These are phyloP conservation scores for Rhodocollybia butyracea DNA, from an alignment of 768 basidiomycete species.

Conservation along the genomic window DNA sequence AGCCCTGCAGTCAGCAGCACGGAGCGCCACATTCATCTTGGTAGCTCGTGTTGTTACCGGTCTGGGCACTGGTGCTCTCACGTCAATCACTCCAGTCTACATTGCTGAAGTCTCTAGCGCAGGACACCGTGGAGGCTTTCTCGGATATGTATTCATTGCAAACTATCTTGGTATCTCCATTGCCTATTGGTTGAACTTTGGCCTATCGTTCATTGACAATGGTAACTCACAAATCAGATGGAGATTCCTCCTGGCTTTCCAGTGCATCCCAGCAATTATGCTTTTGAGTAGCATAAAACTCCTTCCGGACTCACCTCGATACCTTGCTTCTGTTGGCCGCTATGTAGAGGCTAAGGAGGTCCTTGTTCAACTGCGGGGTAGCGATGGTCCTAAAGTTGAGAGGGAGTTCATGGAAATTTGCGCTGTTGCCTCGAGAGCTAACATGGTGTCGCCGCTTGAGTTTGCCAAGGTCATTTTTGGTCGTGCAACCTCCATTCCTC, in stretches of 20 bases:
- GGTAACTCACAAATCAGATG: slow-evolving; percentile 34
- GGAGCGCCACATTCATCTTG: slow-evolving; percentile 39
- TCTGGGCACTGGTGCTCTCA: slow-evolving; percentile 41
- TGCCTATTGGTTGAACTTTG: slow-evolving; percentile 45
- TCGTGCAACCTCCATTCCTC: no score
- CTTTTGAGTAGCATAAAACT: no score
- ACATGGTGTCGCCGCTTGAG: no score
- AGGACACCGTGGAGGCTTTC: slow-evolving; percentile 30
- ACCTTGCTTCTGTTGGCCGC: slow-evolving; percentile 38
- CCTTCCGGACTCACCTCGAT: slow-evolving; percentile 34
- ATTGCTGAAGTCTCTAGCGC: slow-evolving; percentile 31
- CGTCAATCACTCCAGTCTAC: slow-evolving; percentile 44
- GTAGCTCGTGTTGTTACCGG: slow-evolving; percentile 43
- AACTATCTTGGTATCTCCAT: slow-evolving; percentile 40
- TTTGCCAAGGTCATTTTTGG: no score
- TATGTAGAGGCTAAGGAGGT: slow-evolving; percentile 33
- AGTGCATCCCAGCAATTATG: slow-evolving; percentile 35
- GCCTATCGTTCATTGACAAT: slow-evolving; percentile 40
- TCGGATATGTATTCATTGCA: slow-evolving; percentile 40
- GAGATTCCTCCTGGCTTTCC: slow-evolving; percentile 44
- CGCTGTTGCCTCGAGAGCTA: no score
- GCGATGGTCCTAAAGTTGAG: slow-evolving; percentile 11
- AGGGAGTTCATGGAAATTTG: no score
- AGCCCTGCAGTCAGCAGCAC: slow-evolving; percentile 38
- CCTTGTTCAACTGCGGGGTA: slow-evolving; percentile 29